phyloP scores from a whole-genome alignment of 2,329 filamentous ascomycete species.

The Aspergillus melleus region DNA sequence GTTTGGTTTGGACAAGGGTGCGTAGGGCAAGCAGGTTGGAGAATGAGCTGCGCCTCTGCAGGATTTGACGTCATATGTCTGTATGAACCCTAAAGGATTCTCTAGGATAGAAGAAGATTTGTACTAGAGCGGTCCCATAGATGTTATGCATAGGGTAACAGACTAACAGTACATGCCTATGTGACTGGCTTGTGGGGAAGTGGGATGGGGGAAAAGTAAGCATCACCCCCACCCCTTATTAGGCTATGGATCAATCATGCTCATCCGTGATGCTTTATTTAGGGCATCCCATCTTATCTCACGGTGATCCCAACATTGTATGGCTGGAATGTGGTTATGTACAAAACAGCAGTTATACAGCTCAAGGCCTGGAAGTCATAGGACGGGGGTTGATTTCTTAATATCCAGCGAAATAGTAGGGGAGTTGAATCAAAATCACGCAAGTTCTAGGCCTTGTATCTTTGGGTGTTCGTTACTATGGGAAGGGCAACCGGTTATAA shows the following conservation, averaged over 20 bases:
- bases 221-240: not conserved
- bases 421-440: too few relatives aligned
- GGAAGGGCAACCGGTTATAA: too few relatives aligned
- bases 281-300: not conserved
- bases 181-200: not conserved
- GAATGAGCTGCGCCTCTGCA: not conserved
- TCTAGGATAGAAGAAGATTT: not conserved
- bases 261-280: not conserved
- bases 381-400: too few relatives aligned
- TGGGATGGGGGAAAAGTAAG: not conserved
- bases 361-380: too few relatives aligned
- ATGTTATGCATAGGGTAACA: not conserved
- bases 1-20: not conserved
- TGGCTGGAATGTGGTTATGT: not conserved
- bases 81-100: not conserved
- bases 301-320: not conserved
- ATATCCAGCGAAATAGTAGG: too few relatives aligned
- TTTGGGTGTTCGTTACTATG: too few relatives aligned
- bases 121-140: not conserved
- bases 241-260: not conserved
- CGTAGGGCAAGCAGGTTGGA: not conserved
- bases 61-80: not conserved
- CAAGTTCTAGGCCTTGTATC: too few relatives aligned
- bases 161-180: not conserved
- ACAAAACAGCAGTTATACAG: too few relatives aligned